phyloP scores from a whole-genome alignment of 2,329 filamentous ascomycete genomes.

The Epichloe sibirici region DNA sequence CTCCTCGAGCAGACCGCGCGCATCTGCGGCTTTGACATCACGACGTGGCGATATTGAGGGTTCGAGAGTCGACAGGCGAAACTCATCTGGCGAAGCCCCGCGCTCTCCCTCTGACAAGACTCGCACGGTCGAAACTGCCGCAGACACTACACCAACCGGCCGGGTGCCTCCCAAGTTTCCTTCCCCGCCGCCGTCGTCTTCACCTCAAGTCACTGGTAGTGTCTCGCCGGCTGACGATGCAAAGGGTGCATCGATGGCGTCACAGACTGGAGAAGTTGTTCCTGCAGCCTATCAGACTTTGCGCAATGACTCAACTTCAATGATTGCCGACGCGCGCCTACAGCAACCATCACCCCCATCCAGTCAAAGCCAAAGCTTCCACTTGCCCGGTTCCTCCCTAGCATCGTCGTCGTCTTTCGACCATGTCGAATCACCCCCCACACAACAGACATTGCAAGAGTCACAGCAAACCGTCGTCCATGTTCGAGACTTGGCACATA shows the following conservation, averaged over 20 bases:
- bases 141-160: slow-evolving; percentile 18
- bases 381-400: slow-evolving; percentile 15
- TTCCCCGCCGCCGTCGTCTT: slow-evolving; percentile 43
- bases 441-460: slow-evolving; percentile 10
- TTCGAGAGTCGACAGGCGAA: neutral
- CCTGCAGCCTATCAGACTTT: slow-evolving; percentile 9
- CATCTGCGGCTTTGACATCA: slow-evolving; percentile 8
- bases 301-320: slow-evolving; percentile 7
- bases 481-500: slow-evolving; percentile 80
- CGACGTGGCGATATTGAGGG: slow-evolving; percentile 10
- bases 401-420: slow-evolving; percentile 2
- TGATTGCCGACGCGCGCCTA: slow-evolving; percentile 11
- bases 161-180: slow-evolving; percentile 36
- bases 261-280: slow-evolving; percentile 21
- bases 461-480: slow-evolving; percentile 48
- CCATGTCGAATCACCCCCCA: neutral
- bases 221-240: slow-evolving; percentile 28
- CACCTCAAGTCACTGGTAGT: slow-evolving; percentile 28
- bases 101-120: neutral
- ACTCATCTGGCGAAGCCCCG: neutral
- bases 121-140: neutral
- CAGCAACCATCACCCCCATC: slow-evolving; percentile 25
- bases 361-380: slow-evolving; percentile 21
- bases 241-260: slow-evolving; percentile 36
- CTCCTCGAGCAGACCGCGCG: slow-evolving; percentile 18